These are phyloP conservation scores for Aureobasidium subglaciale DNA, from an alignment of 2,329 filamentous ascomycete genomes.

Conservation along the genomic window DNA sequence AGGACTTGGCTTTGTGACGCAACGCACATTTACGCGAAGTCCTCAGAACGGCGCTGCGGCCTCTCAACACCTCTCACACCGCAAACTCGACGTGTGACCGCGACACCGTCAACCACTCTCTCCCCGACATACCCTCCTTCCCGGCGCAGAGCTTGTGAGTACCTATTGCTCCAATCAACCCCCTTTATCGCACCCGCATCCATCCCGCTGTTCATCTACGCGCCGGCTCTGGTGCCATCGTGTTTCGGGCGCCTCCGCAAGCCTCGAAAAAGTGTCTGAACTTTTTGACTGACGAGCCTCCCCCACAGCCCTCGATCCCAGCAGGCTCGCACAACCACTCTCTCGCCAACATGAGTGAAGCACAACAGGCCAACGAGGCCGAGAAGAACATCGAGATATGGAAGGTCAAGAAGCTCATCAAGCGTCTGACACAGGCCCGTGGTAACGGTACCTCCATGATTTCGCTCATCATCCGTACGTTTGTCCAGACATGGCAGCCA, in stretches of 20 bases:
- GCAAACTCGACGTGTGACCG: conserved; percentile 11
- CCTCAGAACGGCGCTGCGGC: neutral
- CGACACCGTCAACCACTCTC: neutral
- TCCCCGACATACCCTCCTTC: neutral
- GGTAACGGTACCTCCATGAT: conserved; percentile 99
- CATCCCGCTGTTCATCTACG: neutral
- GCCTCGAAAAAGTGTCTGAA: conserved; percentile 4
- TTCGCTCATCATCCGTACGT: conserved; percentile 93
- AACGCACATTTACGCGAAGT: neutral
- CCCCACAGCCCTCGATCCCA: conserved; percentile 1
- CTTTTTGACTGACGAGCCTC: conserved; percentile 8
- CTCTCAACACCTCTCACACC: conserved; percentile 11
- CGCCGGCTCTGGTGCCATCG: neutral
- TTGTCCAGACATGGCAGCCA: neutral
- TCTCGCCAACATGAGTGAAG: conserved; percentile 69
- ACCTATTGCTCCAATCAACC: neutral
- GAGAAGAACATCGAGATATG: conserved; percentile 95
- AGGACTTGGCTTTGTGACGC: too few species aligned
- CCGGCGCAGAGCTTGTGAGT: conserved; percentile 13
- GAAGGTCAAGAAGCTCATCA: conserved; percentile 99
- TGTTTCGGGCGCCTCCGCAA: neutral
- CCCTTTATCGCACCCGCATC: neutral
- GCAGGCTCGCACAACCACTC: conserved; percentile 14
- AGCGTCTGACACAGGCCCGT: conserved; percentile 90
- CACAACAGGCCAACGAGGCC: conserved; percentile 79